Evolutionary conservation across 441 rosid genomes (phyloP), one percentile per base, ranked within the genome.

Genomic region (Dalechampia spathulata): DNA sequence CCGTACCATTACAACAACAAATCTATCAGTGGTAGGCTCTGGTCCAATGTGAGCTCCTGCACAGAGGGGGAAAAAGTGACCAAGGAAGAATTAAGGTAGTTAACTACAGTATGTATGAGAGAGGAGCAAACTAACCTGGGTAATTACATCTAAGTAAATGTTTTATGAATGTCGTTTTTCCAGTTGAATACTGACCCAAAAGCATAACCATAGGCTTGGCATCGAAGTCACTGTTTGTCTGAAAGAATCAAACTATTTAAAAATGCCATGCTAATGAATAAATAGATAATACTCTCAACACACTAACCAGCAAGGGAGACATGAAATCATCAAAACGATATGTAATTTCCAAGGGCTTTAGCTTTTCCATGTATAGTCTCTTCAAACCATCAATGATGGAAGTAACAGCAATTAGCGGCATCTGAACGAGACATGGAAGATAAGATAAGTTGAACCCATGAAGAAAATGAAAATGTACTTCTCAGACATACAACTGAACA

Each of bases 201-300:
- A 92, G 95, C 98, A 88, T 88, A 58, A 92, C 98, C 98, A 92
- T 92, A 23, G 98, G 98, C 60, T 82, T 92, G 14, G 95, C 94
- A 67, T 92, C 98, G 64, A 92, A 92, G 65, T 92, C 96, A 68
- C 98, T 92, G 62, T 74, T 86, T 45, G 86, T 67, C 98, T 92
- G 71, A 39, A 58, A 62, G 47, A 72, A n/a, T n/a, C n/a, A n/a
- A n/a, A 30, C 4, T 30, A 30, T 16, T 6, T 30, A 32, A 43
- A 28, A 57, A 10, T n/a, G n/a, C n/a, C 6, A 20, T 22, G 11
- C 15, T 16, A 43, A 56, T 6, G 20, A 8, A 30, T 30, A 30
- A 30, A 30, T 30, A 30, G 8, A 8, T 30, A 49, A 40, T 38
- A 39, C 32, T 16, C 9, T 10, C n/a, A 30, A 23, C 21, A 36